A percentile compares a stretch with the other conserved stretches of the same genome.
These are phyloP conservation scores for Saccharomycopsis sp. DNA, from an alignment of 805 yeast genomes.

Conservation along the genomic window DNA sequence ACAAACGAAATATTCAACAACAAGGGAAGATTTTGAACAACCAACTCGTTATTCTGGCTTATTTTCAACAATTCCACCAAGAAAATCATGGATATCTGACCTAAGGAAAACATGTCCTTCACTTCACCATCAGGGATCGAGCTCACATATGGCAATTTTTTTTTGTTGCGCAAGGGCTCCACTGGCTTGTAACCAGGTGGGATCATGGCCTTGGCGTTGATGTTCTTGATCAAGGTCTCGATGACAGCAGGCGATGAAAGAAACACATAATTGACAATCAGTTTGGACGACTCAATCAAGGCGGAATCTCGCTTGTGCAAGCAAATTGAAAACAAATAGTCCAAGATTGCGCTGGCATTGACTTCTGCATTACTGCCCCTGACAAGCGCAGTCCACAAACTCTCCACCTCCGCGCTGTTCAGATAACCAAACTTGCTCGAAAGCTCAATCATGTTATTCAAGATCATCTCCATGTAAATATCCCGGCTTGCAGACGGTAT, in stretches of 20 bases:
- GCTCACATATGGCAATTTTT: slow-evolving; percentile 59
- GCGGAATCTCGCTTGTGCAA: slow-evolving; percentile 59
- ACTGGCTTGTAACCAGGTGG: slow-evolving; percentile 43
- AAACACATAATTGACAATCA: slow-evolving; percentile 72
- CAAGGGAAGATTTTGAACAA: slow-evolving; percentile 54
- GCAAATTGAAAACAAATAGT: slow-evolving; percentile 59
- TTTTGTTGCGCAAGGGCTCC: slow-evolving; percentile 24
- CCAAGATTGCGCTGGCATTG: slow-evolving; percentile 66
- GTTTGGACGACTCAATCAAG: slow-evolving; percentile 73
- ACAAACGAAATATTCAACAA: slow-evolving; percentile 73
- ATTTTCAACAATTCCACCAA: slow-evolving; percentile 70
- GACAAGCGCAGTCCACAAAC: slow-evolving; percentile 92
- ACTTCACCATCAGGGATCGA: slow-evolving; percentile 41
- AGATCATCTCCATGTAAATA: slow-evolving; percentile 49
- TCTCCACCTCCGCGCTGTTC: slow-evolving; percentile 83
- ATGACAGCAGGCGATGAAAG: slow-evolving; percentile 42
- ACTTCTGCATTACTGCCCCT: slow-evolving; percentile 48
- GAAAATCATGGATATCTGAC: slow-evolving; percentile 80
- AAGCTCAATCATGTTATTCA: slow-evolving; percentile 74
- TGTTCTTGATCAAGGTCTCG: slow-evolving; percentile 55
- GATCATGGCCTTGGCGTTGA: slow-evolving; percentile 85
- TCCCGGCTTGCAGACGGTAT: slow-evolving; percentile 15
- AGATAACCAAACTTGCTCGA: slow-evolving; percentile 67
- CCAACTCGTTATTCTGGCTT: slow-evolving; percentile 44
- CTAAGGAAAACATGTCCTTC: slow-evolving; percentile 71